phyloP scores from a whole-genome alignment of 2,329 filamentous ascomycete genomes.

The Aureobasidium sp. region DNA sequence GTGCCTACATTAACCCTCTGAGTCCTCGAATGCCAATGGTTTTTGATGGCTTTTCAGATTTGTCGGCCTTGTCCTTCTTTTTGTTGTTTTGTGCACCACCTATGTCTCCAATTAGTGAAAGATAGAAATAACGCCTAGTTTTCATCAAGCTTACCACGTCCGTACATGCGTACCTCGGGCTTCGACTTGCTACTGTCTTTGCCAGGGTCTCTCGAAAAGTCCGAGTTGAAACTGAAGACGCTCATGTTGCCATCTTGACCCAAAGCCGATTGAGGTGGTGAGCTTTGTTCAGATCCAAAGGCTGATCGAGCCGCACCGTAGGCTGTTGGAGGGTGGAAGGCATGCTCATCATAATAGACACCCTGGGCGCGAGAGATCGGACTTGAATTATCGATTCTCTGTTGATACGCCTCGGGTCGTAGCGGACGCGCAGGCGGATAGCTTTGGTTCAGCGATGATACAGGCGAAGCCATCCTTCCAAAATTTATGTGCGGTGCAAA shows the following conservation, averaged over 20 bases:
- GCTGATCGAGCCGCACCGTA: conserved; percentile 2
- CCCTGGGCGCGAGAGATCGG: neutral
- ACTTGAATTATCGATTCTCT: conserved; percentile 6
- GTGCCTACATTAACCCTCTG: conserved; percentile 12
- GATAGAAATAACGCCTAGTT: conserved; percentile 2
- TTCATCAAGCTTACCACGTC: conserved; percentile 49
- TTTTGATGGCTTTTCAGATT: conserved; percentile 7
- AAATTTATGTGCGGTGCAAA: conserved; percentile 20
- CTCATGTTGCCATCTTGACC: conserved; percentile 32
- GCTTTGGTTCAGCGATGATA: conserved; percentile 11
- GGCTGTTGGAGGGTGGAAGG: neutral
- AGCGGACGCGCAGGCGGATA: conserved; percentile 13
- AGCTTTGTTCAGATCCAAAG: conserved; percentile 9
- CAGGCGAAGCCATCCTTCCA: conserved; percentile 12
- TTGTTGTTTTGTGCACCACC: conserved; percentile 49
- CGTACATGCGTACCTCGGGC: conserved; percentile 47
- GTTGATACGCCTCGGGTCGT: conserved; percentile 5
- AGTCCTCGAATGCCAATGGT: conserved; percentile 11
- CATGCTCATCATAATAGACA: neutral
- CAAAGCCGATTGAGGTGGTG: conserved; percentile 21
- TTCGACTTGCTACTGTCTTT: conserved; percentile 42
- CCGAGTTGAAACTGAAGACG: conserved; percentile 33
- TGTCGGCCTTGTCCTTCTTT: conserved; percentile 36
- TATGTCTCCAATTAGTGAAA: conserved; percentile 29
- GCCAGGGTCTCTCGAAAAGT: conserved; percentile 12